A percentile compares a stretch with the other conserved stretches of the same genome.
phyloP scores from a whole-genome alignment of 1,284 basidiomycete species.

The Ustanciosporium gigantosporum region DNA sequence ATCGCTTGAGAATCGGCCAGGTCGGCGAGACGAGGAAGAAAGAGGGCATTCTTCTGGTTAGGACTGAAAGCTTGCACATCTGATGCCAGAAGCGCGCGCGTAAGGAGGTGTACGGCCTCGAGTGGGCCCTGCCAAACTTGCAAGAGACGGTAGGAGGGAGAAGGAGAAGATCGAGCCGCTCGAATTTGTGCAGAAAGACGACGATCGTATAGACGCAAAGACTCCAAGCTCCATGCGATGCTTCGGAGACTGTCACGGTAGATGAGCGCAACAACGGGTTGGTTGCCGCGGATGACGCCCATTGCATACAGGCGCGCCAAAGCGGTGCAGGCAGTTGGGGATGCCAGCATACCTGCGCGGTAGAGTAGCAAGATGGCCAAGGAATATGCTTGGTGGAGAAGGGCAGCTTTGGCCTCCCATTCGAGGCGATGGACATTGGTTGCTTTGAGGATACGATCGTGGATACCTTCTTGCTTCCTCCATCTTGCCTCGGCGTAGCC shows the following conservation, averaged over 20 bases:
- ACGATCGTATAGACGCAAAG: slow-evolving; percentile 13
- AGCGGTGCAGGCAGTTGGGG: slow-evolving; percentile 17
- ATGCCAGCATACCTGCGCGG: slow-evolving; percentile 31
- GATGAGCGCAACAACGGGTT: slow-evolving; percentile 31
- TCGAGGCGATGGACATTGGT: slow-evolving; percentile 33
- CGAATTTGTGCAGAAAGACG: slow-evolving; percentile 10
- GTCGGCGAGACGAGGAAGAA: slow-evolving; percentile 9
- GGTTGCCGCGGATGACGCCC: slow-evolving; percentile 28
- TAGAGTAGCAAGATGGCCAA: slow-evolving; percentile 38
- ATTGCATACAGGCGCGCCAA: slow-evolving; percentile 28
- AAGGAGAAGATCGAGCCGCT: slow-evolving; percentile 4
- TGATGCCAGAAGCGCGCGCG: slow-evolving; percentile 1
- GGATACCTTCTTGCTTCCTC: slow-evolving; percentile 20
- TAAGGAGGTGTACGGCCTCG: slow-evolving; percentile 1
- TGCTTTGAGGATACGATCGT: slow-evolving; percentile 21
- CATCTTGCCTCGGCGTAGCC: slow-evolving; percentile 32
- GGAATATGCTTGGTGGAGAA: slow-evolving; percentile 27
- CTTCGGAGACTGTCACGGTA: slow-evolving; percentile 33
- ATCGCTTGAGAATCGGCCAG: slow-evolving; percentile 11
- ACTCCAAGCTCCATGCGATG: slow-evolving; percentile 34
- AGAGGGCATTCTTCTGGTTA: slow-evolving; percentile 10
- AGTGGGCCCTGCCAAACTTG: slow-evolving; percentile 15
- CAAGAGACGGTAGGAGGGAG: slow-evolving; percentile 4
- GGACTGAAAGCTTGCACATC: slow-evolving; percentile 15
- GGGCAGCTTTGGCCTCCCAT: slow-evolving; percentile 46